phyloP scores from a whole-genome alignment of 2,329 filamentous ascomycete species.

The Chrysoporthe puriensis region DNA sequence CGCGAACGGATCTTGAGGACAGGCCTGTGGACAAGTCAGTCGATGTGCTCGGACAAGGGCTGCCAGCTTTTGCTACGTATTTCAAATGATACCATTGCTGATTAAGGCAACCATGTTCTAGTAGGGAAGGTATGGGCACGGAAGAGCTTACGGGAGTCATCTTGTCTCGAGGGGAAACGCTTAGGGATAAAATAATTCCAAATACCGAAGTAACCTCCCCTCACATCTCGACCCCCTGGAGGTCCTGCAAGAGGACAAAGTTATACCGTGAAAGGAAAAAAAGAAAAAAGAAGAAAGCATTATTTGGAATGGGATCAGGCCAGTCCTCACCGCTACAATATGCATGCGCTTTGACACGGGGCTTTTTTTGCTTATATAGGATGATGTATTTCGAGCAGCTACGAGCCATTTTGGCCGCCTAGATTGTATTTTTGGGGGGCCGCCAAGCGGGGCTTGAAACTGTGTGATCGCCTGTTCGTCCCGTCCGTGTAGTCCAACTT shows the following conservation, averaged over 20 bases:
- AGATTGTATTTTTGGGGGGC: neutral
- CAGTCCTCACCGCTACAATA: too few relatives aligned
- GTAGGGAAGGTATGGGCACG: too few relatives aligned
- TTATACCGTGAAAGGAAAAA: neutral
- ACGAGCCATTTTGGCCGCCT: neutral
- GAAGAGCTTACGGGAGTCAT: too few relatives aligned
- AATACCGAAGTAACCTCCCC: too few relatives aligned
- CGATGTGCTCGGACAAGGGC: neutral
- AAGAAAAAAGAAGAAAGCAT: neutral
- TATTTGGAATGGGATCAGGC: too few relatives aligned
- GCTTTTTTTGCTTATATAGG: neutral
- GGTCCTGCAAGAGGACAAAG: neutral
- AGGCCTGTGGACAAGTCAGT: conserved; percentile 26
- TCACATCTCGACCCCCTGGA: neutral
- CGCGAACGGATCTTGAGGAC: conserved; percentile 48
- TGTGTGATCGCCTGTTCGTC: neutral
- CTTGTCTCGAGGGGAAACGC: too few relatives aligned
- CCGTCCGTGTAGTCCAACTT: neutral
- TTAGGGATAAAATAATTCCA: too few relatives aligned
- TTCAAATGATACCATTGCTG: neutral
- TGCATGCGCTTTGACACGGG: neutral
- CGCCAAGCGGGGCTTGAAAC: neutral
- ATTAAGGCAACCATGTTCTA: neutral
- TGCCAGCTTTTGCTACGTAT: neutral
- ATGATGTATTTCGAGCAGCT: neutral